Conservation (phyloP, 306 rosid species). For the Prosopis cineraria region DNA sequence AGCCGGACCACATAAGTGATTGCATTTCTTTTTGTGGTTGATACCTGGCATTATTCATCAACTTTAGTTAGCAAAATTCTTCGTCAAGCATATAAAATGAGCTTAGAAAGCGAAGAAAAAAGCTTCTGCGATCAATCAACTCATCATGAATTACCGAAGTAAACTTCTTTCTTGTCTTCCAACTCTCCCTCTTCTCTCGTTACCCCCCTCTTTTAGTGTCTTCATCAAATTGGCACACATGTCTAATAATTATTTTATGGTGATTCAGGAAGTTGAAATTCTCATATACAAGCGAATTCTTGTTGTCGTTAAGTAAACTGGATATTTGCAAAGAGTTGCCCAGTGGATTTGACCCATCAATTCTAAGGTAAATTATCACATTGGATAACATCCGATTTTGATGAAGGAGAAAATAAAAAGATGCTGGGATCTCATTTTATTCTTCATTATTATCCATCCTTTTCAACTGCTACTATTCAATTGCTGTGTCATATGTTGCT, state of each 20-base stretch:
- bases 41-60: slow-evolving; percentile 31
- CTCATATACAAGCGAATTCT: slow-evolving; percentile 74
- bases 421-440: slow-evolving; percentile 17
- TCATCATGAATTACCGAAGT: slow-evolving; percentile 62
- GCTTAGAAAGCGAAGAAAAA: slow-evolving; percentile 58
- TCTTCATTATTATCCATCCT: background rate
- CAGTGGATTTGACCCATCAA: slow-evolving; percentile 70
- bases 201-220: background rate
- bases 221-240: background rate
- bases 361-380: slow-evolving; percentile 58
- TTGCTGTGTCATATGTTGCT: slow-evolving; percentile 34
- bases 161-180: slow-evolving; percentile 31
- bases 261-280: slow-evolving; percentile 63
- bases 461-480: background rate
- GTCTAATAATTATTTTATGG: slow-evolving; percentile 28
- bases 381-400: background rate
- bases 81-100: slow-evolving; percentile 57
- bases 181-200: background rate
- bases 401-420: background rate
- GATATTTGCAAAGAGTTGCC: slow-evolving; percentile 83
- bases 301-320: slow-evolving; percentile 74
- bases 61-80: slow-evolving; percentile 36
- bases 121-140: slow-evolving; percentile 45
- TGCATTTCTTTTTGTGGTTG: slow-evolving; percentile 34
- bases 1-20: slow-evolving; percentile 31